These are phyloP conservation scores for Tylopilus sp. DNA, from an alignment of 768 basidiomycete genomes.

Conservation along the genomic window DNA sequence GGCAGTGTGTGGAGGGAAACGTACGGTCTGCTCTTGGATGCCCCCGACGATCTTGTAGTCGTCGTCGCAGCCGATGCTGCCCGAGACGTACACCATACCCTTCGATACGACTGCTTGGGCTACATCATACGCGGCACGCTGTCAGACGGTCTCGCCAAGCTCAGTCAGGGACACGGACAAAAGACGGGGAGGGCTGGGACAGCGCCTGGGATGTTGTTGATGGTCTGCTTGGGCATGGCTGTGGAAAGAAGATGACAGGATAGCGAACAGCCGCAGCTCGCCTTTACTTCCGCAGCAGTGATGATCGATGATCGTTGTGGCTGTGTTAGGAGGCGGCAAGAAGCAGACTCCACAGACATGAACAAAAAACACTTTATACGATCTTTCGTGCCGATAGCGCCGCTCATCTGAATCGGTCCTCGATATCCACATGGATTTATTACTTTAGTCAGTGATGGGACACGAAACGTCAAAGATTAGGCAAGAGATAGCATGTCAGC, in stretches of 20 bases:
- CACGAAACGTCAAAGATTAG: background rate
- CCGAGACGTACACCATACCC: slow-evolving; percentile 38
- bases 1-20: slow-evolving; percentile 11
- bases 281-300: too few relatives aligned
- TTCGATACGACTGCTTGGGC: slow-evolving; percentile 37
- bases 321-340: background rate
- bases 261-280: too few relatives aligned
- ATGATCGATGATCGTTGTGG: background rate
- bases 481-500: background rate
- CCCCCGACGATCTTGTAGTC: slow-evolving; percentile 36
- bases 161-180: slow-evolving; percentile 21
- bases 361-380: too few relatives aligned
- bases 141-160: background rate
- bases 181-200: slow-evolving; percentile 33
- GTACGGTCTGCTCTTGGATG: slow-evolving; percentile 36
- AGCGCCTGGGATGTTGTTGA: slow-evolving; percentile 28
- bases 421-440: background rate
- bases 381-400: background rate
- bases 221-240: slow-evolving; percentile 28
- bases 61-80: slow-evolving; percentile 34
- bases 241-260: background rate
- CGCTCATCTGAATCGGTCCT: background rate
- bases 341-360: too few relatives aligned
- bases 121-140: slow-evolving; percentile 6
- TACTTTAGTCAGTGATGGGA: too few relatives aligned